Base-by-base conservation (phyloP, 2,329 filamentous ascomycete genomes). In the Trichophyton rubrum region DNA sequence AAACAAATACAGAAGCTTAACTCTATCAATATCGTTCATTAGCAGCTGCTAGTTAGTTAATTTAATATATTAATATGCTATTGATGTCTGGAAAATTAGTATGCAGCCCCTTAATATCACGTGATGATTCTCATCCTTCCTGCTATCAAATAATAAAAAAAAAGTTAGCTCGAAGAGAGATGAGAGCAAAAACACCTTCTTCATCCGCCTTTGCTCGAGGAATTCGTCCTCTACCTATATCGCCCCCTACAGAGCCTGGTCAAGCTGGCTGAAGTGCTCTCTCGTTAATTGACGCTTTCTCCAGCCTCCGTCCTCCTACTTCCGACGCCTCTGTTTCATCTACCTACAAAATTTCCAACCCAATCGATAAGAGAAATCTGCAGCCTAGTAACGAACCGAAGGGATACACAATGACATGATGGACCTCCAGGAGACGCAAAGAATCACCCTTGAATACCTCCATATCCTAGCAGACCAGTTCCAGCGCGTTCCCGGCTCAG, bases 401-500 rank as follows among this genome's bases (percentile, higher is more conserved):
- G 15, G 4, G 11, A 17, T 13, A 38, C 33, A 51, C 49, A 11
- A 45, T 45, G 61, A 60, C 68, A 74, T 62, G 64, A 83, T 84
- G 81, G 81, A 83, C 67, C 69, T 82, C 65, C 76, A 82, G 69
- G 79, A 83, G 71, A 74, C 79, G 62, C 77, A 81, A 70, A 75
- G 74, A 65, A 75, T 79, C 66, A 74, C 82, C 62, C 71, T 80
- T 63, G 79, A 79, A 69, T 76, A 82, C 67, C 72, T 84, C 63
- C 77, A 80, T 67, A 77, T 80, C 65, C 76, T 81, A 59, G 77
- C 80, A 59, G 77, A 83, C 62, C 81, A 85, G 61, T 95, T 99
- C 72, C 91, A 96, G 69, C 89, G 88, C 70, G 82, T 99, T 43
- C 95, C 93, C 33, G 93, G 93, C 59, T 97, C 92, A 33, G 89